phyloP scores from a whole-genome alignment of 257 asterid species.

The Ehretia macrophylla region DNA sequence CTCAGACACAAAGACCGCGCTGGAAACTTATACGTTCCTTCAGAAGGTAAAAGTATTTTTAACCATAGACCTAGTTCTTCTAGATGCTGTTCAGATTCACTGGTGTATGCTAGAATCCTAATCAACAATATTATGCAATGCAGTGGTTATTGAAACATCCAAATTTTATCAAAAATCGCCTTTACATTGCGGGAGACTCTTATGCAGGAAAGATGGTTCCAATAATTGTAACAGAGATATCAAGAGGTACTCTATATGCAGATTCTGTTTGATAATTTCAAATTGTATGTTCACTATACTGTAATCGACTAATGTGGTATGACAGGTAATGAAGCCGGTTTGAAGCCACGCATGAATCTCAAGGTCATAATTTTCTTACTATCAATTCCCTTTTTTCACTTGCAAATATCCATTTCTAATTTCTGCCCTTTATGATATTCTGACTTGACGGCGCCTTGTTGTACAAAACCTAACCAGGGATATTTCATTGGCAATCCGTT shows the following conservation, averaged over 20 bases:
- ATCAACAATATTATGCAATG: constrained; percentile 3
- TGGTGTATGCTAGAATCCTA: neutral
- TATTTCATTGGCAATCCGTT: constrained; percentile 38
- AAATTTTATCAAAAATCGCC: constrained; percentile 26
- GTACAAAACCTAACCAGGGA: constrained; percentile 27
- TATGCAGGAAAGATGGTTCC: constrained; percentile 46
- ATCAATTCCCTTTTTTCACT: neutral
- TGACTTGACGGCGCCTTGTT: neutral
- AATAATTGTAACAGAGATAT: constrained; percentile 35
- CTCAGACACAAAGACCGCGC: constrained; percentile 15
- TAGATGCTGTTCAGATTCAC: neutral
- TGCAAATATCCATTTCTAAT: neutral
- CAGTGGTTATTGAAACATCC: constrained; percentile 62
- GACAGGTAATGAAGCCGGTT: constrained; percentile 46
- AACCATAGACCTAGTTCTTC: neutral
- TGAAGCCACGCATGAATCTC: constrained; percentile 31
- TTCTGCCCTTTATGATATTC: no score
- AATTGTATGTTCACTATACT: neutral
- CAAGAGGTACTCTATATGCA: constrained; percentile 23
- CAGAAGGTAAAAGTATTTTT: constrained; percentile 14
- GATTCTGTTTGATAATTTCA: neutral
- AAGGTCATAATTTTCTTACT: constrained; percentile 19
- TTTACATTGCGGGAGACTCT: constrained; percentile 52
- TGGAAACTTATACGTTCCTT: constrained; percentile 9
- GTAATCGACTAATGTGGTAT: neutral